Conservation (phyloP, 768 basidiomycete genomes). For the Chalciporus piperatus region DNA sequence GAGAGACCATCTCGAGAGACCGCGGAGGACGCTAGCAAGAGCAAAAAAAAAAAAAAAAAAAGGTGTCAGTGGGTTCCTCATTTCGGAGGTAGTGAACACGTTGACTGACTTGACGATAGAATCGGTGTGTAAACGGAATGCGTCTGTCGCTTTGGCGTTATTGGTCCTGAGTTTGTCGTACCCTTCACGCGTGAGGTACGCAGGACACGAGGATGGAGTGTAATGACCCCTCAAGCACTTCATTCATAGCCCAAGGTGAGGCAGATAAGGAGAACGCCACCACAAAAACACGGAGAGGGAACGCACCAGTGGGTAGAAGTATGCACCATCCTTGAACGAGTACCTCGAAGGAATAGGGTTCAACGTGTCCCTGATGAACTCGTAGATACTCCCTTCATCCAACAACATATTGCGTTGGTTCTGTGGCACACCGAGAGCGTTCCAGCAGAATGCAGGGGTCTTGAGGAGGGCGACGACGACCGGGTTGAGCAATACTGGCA, state of each 20-base stretch:
- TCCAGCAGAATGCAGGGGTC: conserved; percentile 60
- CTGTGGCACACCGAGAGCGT: conserved; percentile 71
- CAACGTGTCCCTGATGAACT: conserved; percentile 51
- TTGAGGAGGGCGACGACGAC: conserved; percentile 51
- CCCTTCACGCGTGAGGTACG: conserved; percentile 60
- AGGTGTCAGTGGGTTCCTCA: not conserved
- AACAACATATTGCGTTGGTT: conserved; percentile 65
- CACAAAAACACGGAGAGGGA: not conserved
- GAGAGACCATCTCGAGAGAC: conserved; percentile 44
- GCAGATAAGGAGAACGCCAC: conserved; percentile 1
- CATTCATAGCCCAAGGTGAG: conserved; percentile 13
- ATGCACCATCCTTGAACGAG: conserved; percentile 59
- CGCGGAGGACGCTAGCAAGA: conserved; percentile 39
- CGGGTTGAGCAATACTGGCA: conserved; percentile 59
- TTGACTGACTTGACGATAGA: conserved; percentile 57
- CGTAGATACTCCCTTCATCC: conserved; percentile 46
- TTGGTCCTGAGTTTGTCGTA: conserved; percentile 54
- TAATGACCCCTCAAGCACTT: conserved; percentile 51
- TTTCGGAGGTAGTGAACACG: not conserved
- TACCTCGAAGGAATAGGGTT: conserved; percentile 47
- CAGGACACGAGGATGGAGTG: conserved; percentile 56
- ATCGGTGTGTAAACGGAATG: conserved; percentile 71
- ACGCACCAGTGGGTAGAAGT: conserved; percentile 59
- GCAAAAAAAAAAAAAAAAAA: not conserved
- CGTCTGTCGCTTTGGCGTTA: conserved; percentile 42